A percentile compares a stretch with the other conserved stretches of the same genome.
Conservation (phyloP, 345 rosid species). For the Boechera divaricarpa region DNA sequence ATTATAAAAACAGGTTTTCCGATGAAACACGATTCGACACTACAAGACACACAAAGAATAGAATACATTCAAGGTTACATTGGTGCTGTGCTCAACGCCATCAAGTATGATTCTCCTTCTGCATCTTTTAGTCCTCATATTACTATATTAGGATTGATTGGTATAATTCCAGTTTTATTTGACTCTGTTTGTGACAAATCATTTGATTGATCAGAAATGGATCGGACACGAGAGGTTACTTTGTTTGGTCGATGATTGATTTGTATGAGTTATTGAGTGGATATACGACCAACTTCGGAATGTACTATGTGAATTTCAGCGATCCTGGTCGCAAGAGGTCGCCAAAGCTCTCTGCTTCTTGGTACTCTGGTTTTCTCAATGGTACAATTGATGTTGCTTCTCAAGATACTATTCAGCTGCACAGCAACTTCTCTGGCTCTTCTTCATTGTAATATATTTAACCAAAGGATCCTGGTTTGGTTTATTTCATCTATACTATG, state of each 20-base stretch:
- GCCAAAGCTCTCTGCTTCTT: constrained; percentile 58
- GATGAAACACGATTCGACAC: constrained; percentile 12
- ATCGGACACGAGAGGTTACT: constrained; percentile 58
- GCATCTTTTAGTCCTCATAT: too few relatives aligned
- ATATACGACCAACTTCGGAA: constrained; percentile 42
- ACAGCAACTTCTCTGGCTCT: constrained; percentile 11
- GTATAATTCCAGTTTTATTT: background rate
- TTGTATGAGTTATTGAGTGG: constrained; percentile 52
- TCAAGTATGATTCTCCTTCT: constrained; percentile 42
- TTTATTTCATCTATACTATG: background rate
- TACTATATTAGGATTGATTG: background rate
- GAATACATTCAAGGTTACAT: constrained; percentile 46
- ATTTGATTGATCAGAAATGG: constrained; percentile 51
- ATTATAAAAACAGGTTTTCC: constrained; percentile 35
- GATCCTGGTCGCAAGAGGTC: constrained; percentile 51
- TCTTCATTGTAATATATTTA: constrained; percentile 27
- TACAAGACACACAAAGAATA: constrained; percentile 51
- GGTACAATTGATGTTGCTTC: constrained; percentile 39
- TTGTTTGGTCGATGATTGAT: constrained; percentile 60
- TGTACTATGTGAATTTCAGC: constrained; percentile 55
- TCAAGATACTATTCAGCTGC: constrained; percentile 6
- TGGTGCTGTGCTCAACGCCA: constrained; percentile 51
- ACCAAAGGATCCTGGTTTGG: background rate
- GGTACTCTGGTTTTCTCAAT: constrained; percentile 58
- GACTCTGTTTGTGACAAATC: constrained; percentile 1